A percentile compares a stretch with the other conserved stretches of the same genome.
Evolutionary conservation across 169 alveolate genomes (phyloP).

Genomic region (Eimeria nieschulzi): DNA sequence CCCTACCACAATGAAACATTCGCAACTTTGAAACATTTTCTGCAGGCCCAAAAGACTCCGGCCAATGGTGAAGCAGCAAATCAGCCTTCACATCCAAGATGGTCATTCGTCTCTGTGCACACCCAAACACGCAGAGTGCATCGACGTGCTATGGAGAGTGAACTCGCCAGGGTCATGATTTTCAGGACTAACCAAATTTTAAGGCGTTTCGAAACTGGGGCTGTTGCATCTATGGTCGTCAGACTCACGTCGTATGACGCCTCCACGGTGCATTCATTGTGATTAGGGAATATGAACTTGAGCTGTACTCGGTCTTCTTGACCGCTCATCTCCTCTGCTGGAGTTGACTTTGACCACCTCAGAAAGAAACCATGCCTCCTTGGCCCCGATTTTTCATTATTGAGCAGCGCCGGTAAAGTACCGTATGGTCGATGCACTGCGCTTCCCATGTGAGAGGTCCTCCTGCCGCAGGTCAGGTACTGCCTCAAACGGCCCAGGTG

Average conservation of each 20-base stretch:
- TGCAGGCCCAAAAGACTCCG: neutral
- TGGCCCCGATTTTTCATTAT: no score
- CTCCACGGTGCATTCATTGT: conserved; percentile 2
- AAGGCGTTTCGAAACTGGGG: neutral
- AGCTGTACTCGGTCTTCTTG: neutral
- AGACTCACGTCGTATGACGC: conserved; percentile 16
- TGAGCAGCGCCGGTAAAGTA: no score
- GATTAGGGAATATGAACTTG: conserved; percentile 30
- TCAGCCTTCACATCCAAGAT: conserved; percentile 34
- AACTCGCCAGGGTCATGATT: neutral
- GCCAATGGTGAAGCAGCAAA: conserved; percentile 18
- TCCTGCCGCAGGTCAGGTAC: no score
- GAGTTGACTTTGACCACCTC: neutral
- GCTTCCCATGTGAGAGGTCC: no score
- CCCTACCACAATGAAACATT: conserved; percentile 24
- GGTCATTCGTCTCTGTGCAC: conserved; percentile 3
- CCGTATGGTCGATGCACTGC: no score
- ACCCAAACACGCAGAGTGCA: neutral
- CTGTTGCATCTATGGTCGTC: neutral
- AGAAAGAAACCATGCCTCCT: no score
- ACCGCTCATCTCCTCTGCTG: neutral
- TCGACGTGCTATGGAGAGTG: neutral
- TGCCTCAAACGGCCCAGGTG: no score
- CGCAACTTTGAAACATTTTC: conserved; percentile 9
- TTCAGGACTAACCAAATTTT: neutral